Percentiles rank a stretch among this genome's conserved stretches.
Conservation (phyloP, 805 yeast genomes). For the Metschnikowia koreensis region DNA sequence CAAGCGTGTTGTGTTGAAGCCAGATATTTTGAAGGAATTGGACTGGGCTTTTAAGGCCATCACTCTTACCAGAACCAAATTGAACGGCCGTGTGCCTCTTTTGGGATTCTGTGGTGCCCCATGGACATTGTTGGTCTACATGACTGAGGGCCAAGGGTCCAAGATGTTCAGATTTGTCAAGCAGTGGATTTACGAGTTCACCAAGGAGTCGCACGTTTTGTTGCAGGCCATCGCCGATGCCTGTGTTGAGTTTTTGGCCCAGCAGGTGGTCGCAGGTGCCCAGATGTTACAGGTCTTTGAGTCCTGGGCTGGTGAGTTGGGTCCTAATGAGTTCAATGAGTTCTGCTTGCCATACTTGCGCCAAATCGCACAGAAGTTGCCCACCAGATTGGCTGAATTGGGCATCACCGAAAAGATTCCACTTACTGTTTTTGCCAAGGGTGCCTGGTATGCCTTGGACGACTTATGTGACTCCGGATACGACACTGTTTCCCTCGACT, state of each 20-base stretch:
- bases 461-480: conserved; percentile 79
- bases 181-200: conserved; percentile 84
- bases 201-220: conserved; percentile 66
- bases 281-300: conserved; percentile 97
- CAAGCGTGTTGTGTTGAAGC: conserved; percentile 53
- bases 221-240: conserved; percentile 80
- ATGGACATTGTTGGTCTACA: conserved; percentile 94
- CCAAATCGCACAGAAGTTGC: conserved; percentile 70
- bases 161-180: conserved; percentile 87
- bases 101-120: conserved; percentile 98
- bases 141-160: conserved; percentile 97
- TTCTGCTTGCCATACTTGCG: conserved; percentile 86
- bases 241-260: conserved; percentile 88
- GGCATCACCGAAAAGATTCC: conserved; percentile 76
- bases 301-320: conserved; percentile 97
- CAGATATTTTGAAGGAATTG: conserved; percentile 72
- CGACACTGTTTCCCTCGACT: conserved; percentile 87
- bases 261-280: conserved; percentile 96
- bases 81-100: conserved; percentile 88
- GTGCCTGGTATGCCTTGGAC: conserved; percentile 95
- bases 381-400: conserved; percentile 64
- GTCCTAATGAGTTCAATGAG: conserved; percentile 83
- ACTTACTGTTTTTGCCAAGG: conserved; percentile 87
- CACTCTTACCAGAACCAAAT: conserved; percentile 79
- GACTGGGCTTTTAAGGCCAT: conserved; percentile 97